Base-by-base conservation (phyloP, 306 rosid genomes). In the Abrus pulchellus region DNA sequence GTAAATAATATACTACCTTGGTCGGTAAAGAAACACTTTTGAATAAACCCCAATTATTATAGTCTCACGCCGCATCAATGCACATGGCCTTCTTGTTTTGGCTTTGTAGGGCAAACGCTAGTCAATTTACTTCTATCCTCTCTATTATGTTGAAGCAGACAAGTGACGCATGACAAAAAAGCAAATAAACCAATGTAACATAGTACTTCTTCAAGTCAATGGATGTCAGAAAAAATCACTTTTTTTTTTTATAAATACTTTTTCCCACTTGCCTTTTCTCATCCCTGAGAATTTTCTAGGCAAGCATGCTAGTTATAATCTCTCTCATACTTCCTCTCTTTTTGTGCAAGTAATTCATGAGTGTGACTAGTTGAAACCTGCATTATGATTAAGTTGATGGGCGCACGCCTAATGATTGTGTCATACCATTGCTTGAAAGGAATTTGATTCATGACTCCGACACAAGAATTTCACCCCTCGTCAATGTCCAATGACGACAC, bases 341-440 rank as follows among this genome's bases (percentile, higher is more conserved):
- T 48, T n/a, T 11, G 48, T 57, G 75, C 71, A 68, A 78, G 76
- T 63, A 63, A 36, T 61, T 43, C 27, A 77, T 80, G 81, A 38
- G 62, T 6, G 59, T 28, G 30, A n/a, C 14, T 13, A 74, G 87
- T 65, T 72, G 80, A 78, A 40, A 73, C 62, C 75, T 41, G 64
- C 72, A 76, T 79, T 66, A 84, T 77, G 29, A 65, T 65, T 76
- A 80, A 80, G 80, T 80, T 80, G 79, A 87, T 80, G 84, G 80
- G 74, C 67, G 91, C 97, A 91, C 88, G 94, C 94, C 87, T 88
- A 90, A 91, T 93, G 44, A 89, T 88, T 88, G 63, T 90, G 94
- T 83, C 92, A 78, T 48, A 53, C 80, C 77, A 64, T 90, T 87
- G 90, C 90, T 85, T 88, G 65, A 84, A 85, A 87, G 90, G 78